Evolutionary conservation across 495 filamentous ascomycete species (phyloP), one percentile per base, ranked within the genome.

Genomic region (Cercophora sp.): DNA sequence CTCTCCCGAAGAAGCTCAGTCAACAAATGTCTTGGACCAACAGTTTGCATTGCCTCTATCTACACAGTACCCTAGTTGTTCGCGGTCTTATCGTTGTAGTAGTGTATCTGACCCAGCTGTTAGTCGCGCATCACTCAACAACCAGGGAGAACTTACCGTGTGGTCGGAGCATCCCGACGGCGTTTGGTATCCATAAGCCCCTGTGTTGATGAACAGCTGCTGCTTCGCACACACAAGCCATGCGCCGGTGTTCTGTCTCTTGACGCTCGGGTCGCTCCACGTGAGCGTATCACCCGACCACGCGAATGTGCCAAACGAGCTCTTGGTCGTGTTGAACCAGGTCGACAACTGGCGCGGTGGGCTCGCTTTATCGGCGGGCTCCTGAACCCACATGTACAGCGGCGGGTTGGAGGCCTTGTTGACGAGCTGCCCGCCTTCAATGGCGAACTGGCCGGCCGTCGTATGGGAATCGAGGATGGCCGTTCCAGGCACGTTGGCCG

Each of bases 401-500:
- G 63, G 59, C 34, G 64, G 60, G 18, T 25, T 72, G 48, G 67
- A 78, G 3, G 57, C 74, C 19, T 78, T 70, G 60, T 82, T 73
- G 8, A 82, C 76, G 9, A 84, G 72, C 64, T 85, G 81, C 0
- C 79, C 81, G 45, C 65, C 59, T 8, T 73, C 69, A 50, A 84
- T 70, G 50, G 79, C 70, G 71, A 79, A 84, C 62, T 85, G 81
- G 0, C 82, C 82, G 0, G 82, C 82, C 2, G 78, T 81, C 13
- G 68, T 73, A 65, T 77, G 66, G 36, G 64, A 73, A 13, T 76
- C 72, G 31, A 84, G 67, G 16, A 84, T 54, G 0, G 82, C 81
- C 20, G 65, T 63, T 5, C 78, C 74, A 2, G 73, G 57, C 0
- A 67, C 54, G 61, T 78, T 75, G 53, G 69, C 59, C 2, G 76